phyloP scores from a whole-genome alignment of 108 stramenopile species.

The Cyclotella atomus region DNA sequence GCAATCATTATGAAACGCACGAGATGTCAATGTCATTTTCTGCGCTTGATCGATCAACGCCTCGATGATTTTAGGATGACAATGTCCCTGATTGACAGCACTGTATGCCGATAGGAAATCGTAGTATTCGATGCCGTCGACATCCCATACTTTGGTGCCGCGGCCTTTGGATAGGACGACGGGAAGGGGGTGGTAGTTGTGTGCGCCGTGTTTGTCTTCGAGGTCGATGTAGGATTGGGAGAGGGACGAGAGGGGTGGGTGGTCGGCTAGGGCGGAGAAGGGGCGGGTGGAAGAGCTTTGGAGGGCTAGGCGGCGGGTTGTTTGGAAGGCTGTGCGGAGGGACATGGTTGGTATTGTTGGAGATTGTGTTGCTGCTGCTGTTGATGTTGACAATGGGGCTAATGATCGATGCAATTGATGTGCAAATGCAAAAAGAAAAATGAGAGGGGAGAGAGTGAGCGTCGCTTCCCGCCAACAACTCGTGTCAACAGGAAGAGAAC shows the following conservation, averaged over 20 bases:
- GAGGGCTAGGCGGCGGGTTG: constrained; percentile 26
- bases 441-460: not conserved
- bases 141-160: constrained; percentile 80
- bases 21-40: constrained; percentile 93
- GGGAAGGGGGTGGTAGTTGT: constrained; percentile 98
- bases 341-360: constrained; percentile 9
- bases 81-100: constrained; percentile 99
- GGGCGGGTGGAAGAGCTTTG: constrained; percentile 24
- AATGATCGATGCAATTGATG: not conserved
- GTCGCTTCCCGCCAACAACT: no score
- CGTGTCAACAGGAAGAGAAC: no score
- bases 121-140: constrained; percentile 88
- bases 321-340: constrained; percentile 20
- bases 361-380: no score
- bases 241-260: constrained; percentile 40
- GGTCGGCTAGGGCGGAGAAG: constrained; percentile 32
- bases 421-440: no score
- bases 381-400: no score
- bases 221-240: constrained; percentile 74
- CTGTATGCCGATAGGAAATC: constrained; percentile 98
- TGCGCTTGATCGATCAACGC: constrained; percentile 93
- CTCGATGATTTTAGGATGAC: constrained; percentile 96
- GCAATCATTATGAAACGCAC: constrained; percentile 98
- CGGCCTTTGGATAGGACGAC: constrained; percentile 87
- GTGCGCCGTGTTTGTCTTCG: constrained; percentile 90